A percentile compares a stretch with the other conserved stretches of the same genome.
These are phyloP conservation scores for Saitozyma podzolica DNA, from an alignment of 768 basidiomycete genomes.

Conservation along the genomic window DNA sequence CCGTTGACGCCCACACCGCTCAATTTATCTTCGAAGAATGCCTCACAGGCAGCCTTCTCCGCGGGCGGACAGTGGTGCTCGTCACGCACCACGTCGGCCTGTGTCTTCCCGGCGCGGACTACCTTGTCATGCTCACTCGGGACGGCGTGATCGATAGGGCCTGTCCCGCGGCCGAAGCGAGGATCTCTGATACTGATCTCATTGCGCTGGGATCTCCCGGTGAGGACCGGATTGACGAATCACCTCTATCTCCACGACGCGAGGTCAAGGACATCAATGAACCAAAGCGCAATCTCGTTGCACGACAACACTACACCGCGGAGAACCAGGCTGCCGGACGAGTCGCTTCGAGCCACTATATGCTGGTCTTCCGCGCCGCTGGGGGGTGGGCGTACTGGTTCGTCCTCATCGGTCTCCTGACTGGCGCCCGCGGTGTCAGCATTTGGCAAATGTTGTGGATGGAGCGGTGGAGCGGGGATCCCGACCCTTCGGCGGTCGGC, in stretches of 20 bases:
- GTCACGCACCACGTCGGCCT: slow-evolving; percentile 51
- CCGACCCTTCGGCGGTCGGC: slow-evolving; percentile 15
- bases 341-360: slow-evolving; percentile 32
- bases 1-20: slow-evolving; percentile 51
- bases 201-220: background rate
- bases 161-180: slow-evolving; percentile 20
- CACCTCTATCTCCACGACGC: too few relatives aligned
- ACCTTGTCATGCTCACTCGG: slow-evolving; percentile 26
- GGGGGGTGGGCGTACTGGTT: slow-evolving; percentile 46
- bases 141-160: slow-evolving; percentile 30
- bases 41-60: slow-evolving; percentile 34
- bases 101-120: slow-evolving; percentile 40
- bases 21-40: slow-evolving; percentile 44
- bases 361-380: slow-evolving; percentile 21
- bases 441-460: too few relatives aligned
- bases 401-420: slow-evolving; percentile 14
- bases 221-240: background rate
- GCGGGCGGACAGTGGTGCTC: slow-evolving; percentile 41
- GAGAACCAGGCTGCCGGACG: slow-evolving; percentile 22
- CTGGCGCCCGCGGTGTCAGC: too few relatives aligned
- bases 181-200: background rate
- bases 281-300: background rate
- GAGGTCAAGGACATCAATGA: background rate
- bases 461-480: too few relatives aligned
- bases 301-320: slow-evolving; percentile 3